phyloP scores from a whole-genome alignment of 352 stramenopile species.

The Globisporangium echinulatum region DNA sequence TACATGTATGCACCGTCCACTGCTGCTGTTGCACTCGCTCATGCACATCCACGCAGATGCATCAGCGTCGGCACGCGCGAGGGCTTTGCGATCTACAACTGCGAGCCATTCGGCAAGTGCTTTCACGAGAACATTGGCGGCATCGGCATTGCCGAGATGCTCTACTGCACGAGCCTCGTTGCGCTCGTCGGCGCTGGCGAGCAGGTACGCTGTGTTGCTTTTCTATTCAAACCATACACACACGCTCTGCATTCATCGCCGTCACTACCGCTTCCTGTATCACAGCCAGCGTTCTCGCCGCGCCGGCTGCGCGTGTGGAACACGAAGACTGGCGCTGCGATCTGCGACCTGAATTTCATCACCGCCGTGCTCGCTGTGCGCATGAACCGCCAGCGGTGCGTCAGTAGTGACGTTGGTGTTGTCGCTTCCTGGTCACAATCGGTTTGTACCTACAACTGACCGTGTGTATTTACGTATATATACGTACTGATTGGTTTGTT shows the following conservation, averaged over 20 bases:
- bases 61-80: conserved; percentile 85
- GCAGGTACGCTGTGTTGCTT: conserved; percentile 32
- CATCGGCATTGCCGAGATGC: conserved; percentile 89
- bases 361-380: conserved; percentile 85
- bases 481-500: background rate
- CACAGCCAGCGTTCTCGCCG: conserved; percentile 84
- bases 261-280: background rate
- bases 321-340: conserved; percentile 84
- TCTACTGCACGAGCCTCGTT: conserved; percentile 92
- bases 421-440: no score
- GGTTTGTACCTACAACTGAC: background rate
- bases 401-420: background rate
- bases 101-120: conserved; percentile 86
- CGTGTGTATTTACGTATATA: background rate
- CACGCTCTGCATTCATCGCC: background rate
- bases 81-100: conserved; percentile 90
- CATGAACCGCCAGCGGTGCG: conserved; percentile 87
- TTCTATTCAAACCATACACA: no score
- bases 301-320: conserved; percentile 89
- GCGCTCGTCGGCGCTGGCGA: conserved; percentile 87
- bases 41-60: conserved; percentile 37
- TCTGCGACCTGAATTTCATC: conserved; percentile 91
- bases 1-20: no score
- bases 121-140: conserved; percentile 86
- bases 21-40: background rate